A percentile compares a stretch with the other conserved stretches of the same genome.
Evolutionary conservation across 2,329 filamentous ascomycete species (phyloP).

Genomic region (Fusarium brachygibbosum): DNA sequence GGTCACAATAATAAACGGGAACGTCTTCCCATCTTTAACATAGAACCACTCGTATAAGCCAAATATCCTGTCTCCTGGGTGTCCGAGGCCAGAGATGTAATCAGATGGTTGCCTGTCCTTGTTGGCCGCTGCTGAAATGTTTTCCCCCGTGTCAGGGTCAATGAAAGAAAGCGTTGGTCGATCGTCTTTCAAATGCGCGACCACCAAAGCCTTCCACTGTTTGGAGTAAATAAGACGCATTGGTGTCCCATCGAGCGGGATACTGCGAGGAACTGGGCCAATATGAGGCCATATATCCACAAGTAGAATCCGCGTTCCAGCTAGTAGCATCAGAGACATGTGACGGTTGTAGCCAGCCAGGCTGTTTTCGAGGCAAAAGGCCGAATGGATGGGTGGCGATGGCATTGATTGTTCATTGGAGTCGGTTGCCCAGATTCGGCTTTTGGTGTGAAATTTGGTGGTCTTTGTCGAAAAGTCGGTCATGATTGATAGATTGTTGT

Average conservation of each 20-base stretch:
- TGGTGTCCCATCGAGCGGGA: conserved; percentile 64
- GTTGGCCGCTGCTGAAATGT: conserved; percentile 63
- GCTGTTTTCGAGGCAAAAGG: conserved; percentile 58
- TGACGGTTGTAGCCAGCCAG: conserved; percentile 57
- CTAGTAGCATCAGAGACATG: conserved; percentile 63
- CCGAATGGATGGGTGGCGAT: conserved; percentile 63
- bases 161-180: conserved; percentile 68
- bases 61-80: conserved; percentile 69
- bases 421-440: conserved; percentile 67
- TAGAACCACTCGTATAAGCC: conserved; percentile 75
- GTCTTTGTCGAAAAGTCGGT: conserved; percentile 52
- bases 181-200: conserved; percentile 61
- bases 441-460: conserved; percentile 56
- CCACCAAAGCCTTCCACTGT: conserved; percentile 65
- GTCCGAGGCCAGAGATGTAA: conserved; percentile 69
- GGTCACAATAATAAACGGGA: conserved; percentile 73
- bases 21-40: conserved; percentile 67
- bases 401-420: conserved; percentile 60
- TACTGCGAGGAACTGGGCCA: conserved; percentile 63
- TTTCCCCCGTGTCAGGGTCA: conserved; percentile 66
- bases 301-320: conserved; percentile 65
- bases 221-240: conserved; percentile 68
- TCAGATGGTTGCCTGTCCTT: conserved; percentile 58
- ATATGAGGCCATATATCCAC: conserved; percentile 63
- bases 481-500: conserved; percentile 61